These are phyloP conservation scores for Salvia hispanica DNA, from an alignment of 257 asterid species.

Conservation along the genomic window DNA sequence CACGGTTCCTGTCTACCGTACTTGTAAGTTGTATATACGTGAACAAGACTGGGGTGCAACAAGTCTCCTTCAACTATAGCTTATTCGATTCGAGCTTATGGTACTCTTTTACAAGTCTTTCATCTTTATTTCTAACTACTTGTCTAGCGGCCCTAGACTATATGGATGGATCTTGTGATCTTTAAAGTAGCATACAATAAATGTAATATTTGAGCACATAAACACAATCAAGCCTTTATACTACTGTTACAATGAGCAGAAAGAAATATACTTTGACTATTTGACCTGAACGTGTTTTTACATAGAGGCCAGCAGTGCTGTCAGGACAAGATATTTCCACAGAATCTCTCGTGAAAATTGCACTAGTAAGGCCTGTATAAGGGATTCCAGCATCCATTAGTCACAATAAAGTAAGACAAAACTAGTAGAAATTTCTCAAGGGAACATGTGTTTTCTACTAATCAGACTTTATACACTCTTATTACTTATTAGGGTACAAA, in stretches of 20 bases:
- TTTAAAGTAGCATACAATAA: too few species aligned
- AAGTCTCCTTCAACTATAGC: too few species aligned
- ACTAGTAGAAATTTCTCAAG: neutral
- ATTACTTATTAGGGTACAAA: neutral
- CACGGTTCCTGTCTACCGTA: too few species aligned
- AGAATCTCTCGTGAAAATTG: conserved; percentile 63
- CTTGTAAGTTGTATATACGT: too few species aligned
- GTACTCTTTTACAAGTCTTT: too few species aligned
- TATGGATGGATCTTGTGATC: too few species aligned
- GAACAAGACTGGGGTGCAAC: too few species aligned
- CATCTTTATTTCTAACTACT: too few species aligned
- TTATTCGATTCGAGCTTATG: too few species aligned
- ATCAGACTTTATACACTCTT: neutral
- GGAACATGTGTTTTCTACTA: conserved; percentile 5
- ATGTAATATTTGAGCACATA: neutral
- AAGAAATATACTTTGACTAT: conserved; percentile 71
- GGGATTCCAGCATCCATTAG: conserved; percentile 37
- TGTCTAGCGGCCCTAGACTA: too few species aligned
- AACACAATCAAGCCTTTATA: conserved; percentile 21
- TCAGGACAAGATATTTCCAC: conserved; percentile 75
- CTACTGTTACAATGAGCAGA: conserved; percentile 38
- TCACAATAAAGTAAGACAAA: conserved; percentile 18
- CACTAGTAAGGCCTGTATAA: conserved; percentile 78
- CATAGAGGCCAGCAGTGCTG: conserved; percentile 82
- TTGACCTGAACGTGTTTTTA: conserved; percentile 81